These are phyloP conservation scores for Solanum sparsipilum DNA, from an alignment of 257 asterid species.

Conservation along the genomic window DNA sequence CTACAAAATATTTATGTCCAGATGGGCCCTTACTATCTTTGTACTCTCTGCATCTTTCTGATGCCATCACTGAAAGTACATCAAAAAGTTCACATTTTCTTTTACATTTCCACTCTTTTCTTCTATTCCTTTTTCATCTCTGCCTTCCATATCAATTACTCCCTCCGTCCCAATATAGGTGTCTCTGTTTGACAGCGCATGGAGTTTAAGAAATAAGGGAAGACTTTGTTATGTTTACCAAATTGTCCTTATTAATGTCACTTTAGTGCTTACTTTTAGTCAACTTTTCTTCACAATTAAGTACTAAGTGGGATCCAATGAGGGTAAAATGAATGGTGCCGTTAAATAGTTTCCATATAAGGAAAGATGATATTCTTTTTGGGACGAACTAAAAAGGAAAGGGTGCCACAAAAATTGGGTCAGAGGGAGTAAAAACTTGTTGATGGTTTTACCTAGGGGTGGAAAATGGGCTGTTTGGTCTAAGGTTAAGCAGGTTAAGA, in stretches of 20 bases:
- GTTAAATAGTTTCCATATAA: background rate
- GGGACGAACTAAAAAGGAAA: background rate
- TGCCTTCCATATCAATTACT: background rate
- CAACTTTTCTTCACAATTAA: too few relatives aligned
- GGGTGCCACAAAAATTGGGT: background rate
- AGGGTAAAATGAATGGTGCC: background rate
- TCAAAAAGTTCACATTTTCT: background rate
- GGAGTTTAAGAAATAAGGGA: background rate
- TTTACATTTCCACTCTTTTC: background rate
- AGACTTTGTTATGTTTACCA: background rate
- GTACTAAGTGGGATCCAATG: background rate
- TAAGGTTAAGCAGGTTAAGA: background rate
- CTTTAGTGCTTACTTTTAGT: background rate
- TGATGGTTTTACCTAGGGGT: background rate
- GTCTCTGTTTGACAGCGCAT: background rate
- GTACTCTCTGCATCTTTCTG: background rate
- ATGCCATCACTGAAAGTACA: background rate
- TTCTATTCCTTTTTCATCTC: background rate
- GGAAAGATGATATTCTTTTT: background rate
- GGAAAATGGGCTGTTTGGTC: background rate
- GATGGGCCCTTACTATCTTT: background rate
- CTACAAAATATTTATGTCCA: background rate
- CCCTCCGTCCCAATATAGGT: background rate
- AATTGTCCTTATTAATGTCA: background rate
- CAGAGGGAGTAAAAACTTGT: background rate